Conservation (phyloP, 2,329 filamentous ascomycete genomes). For the Nakataea oryzae region DNA sequence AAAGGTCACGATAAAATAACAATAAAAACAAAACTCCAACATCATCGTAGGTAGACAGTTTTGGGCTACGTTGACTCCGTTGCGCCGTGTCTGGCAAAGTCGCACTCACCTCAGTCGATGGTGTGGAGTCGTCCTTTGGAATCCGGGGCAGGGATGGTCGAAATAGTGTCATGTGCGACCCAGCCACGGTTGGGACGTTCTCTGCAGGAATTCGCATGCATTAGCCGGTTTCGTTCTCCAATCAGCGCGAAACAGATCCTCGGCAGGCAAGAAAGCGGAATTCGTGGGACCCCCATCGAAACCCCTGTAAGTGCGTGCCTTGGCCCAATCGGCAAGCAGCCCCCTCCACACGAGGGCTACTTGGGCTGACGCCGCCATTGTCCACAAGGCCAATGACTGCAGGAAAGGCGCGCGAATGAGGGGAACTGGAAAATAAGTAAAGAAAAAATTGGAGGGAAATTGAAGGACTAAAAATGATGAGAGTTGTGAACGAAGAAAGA, state of each 20-base stretch:
- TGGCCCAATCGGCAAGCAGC: neutral
- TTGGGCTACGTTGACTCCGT: neutral
- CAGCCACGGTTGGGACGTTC: constrained; percentile 73
- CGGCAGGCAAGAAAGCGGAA: constrained; percentile 6
- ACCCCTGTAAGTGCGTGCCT: neutral
- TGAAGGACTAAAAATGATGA: constrained; percentile 6
- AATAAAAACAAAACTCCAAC: too few relatives aligned
- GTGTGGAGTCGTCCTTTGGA: constrained; percentile 39
- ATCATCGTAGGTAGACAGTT: neutral
- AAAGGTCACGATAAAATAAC: neutral
- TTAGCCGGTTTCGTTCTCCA: constrained; percentile 15
- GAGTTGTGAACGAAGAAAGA: neutral
- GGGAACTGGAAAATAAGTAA: neutral
- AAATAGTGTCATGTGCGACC: constrained; percentile 93
- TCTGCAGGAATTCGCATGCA: constrained; percentile 28
- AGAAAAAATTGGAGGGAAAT: constrained; percentile 5
- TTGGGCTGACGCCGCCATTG: neutral
- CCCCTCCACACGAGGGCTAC: neutral
- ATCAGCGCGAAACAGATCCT: constrained; percentile 9
- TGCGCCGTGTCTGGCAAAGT: neutral
- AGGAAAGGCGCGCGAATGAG: neutral
- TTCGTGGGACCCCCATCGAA: neutral
- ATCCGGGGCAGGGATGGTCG: constrained; percentile 67
- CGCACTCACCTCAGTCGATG: constrained; percentile 29
- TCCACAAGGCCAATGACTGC: neutral